A percentile compares a stretch with the other conserved stretches of the same genome.
Evolutionary conservation across 2,329 filamentous ascomycete genomes (phyloP).

Genomic region (Trichoderma cornu-damae): DNA sequence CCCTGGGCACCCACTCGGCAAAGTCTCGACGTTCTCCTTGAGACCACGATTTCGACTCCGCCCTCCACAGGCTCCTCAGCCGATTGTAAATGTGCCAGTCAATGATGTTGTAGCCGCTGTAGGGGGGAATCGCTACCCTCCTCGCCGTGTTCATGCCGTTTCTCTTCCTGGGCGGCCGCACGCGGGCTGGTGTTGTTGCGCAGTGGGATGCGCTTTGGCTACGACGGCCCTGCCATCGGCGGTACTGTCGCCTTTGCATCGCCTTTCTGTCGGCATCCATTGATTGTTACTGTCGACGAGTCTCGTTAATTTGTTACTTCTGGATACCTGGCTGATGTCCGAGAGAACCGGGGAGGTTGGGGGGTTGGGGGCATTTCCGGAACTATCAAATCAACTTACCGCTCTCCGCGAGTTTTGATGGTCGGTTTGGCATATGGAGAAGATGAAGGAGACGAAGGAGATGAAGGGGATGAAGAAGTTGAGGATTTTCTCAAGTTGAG

Average conservation of each 20-base stretch:
- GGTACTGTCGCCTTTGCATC: not conserved
- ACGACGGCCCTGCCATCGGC: not conserved
- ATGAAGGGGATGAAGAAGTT: not conserved
- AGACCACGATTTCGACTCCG: not conserved
- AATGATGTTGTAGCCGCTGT: not conserved
- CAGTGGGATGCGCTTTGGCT: not conserved
- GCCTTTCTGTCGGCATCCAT: not conserved
- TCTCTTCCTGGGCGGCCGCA: not conserved
- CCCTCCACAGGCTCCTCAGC: not conserved
- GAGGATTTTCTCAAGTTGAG: not conserved
- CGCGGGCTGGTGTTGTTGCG: not conserved
- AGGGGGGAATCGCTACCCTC: not conserved
- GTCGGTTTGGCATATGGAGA: not conserved
- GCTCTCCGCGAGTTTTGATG: no score
- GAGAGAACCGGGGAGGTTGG: no score
- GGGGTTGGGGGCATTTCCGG: no score
- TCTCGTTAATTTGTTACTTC: not conserved
- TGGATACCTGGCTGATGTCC: not conserved
- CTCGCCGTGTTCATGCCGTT: not conserved
- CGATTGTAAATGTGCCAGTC: slow-evolving; percentile 12
- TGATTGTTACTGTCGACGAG: no score
- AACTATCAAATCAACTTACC: no score
- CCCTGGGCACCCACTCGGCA: not conserved
- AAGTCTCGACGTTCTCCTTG: not conserved
- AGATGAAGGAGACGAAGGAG: no score